Conservation (phyloP, 371 early-diverging fungal species). For the Blakeslea trispora region DNA sequence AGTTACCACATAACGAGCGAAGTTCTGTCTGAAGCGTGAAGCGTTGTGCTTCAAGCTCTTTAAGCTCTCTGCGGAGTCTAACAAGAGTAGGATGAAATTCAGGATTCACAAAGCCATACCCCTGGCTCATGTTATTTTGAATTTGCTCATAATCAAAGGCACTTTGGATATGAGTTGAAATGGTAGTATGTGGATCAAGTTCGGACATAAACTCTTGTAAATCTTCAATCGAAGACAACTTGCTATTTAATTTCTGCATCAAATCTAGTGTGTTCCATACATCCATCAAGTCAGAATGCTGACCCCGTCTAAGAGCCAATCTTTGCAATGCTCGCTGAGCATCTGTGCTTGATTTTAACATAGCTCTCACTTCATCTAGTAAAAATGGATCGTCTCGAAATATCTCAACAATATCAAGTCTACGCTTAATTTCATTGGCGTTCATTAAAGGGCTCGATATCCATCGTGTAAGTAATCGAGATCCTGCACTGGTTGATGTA, state of each 20-base stretch:
- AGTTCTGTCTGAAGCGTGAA: constrained; percentile 29
- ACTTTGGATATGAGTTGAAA: constrained; percentile 34
- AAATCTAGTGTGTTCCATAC: constrained; percentile 58
- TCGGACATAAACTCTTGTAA: not conserved
- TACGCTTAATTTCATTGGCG: constrained; percentile 53
- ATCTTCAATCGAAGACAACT: constrained; percentile 15
- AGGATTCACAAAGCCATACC: constrained; percentile 54
- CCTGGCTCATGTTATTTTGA: constrained; percentile 35
- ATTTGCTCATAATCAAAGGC: constrained; percentile 49
- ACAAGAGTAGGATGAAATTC: constrained; percentile 25
- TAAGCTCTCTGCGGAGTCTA: constrained; percentile 32
- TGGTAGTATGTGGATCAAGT: constrained; percentile 32
- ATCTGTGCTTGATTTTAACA: constrained; percentile 63
- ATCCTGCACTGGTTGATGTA: constrained; percentile 82
- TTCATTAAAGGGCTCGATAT: constrained; percentile 69
- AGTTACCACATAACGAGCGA: constrained; percentile 39
- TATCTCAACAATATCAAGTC: constrained; percentile 73
- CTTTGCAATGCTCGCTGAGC: constrained; percentile 73
- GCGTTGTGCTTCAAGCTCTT: constrained; percentile 24
- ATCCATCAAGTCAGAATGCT: constrained; percentile 67
- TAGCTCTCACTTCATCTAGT: constrained; percentile 50
- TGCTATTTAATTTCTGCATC: constrained; percentile 37
- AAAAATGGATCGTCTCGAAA: constrained; percentile 55
- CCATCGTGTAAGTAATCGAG: constrained; percentile 71
- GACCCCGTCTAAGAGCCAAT: constrained; percentile 64